Evolutionary conservation across 495 filamentous ascomycete species (phyloP), one percentile per base, ranked within the genome.

Genomic region (Penicillium psychrofluorescens): DNA sequence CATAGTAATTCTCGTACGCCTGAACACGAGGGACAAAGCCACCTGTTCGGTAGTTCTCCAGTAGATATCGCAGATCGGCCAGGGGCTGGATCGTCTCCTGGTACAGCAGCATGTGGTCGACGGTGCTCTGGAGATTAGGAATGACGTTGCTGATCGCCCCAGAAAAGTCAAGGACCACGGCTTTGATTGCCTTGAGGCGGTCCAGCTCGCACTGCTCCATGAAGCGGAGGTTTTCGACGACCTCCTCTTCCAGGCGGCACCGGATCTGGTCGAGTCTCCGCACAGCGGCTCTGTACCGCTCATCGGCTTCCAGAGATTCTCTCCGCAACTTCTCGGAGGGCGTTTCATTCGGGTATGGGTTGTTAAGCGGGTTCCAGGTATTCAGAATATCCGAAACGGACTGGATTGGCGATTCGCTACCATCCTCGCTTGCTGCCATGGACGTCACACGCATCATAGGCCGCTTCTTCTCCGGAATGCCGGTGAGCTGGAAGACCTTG

Each of bases 141-240:
- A 99, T 97, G 53, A 96, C 90, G 54, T 99, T 97, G 74, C 90
- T 92, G 63, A 99, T 87, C 22, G 92, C 89, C 11, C 92, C 94
- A 14, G 94, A 95, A 66, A 97, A 97, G 66, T 99, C 92, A 29
- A 99, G 77, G 41, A 99, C 83, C 14, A 99, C 92, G 15, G 92
- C 86, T 72, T 97, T 97, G 69, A 97, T 95, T 14, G 92, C 92
- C 72, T 94, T 96, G 33, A 99, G 77, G 35, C 92, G 79, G 62
- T 99, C 92, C 33, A 96, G 70, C 65, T 99, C 92, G 60, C 92
- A 99, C 50, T 91, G 89, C 71, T 99, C 92, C 78, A 99, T 88
- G 65, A 95, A 97, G 56, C 80, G 89, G 43, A 99, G 72, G 51
- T 97, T 90, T 29, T 88, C 77, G 46, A 94, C 81, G 62, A 97